phyloP scores from a whole-genome alignment of 2,329 filamentous ascomycete genomes.

The Ascochyta viciae-villosae region DNA sequence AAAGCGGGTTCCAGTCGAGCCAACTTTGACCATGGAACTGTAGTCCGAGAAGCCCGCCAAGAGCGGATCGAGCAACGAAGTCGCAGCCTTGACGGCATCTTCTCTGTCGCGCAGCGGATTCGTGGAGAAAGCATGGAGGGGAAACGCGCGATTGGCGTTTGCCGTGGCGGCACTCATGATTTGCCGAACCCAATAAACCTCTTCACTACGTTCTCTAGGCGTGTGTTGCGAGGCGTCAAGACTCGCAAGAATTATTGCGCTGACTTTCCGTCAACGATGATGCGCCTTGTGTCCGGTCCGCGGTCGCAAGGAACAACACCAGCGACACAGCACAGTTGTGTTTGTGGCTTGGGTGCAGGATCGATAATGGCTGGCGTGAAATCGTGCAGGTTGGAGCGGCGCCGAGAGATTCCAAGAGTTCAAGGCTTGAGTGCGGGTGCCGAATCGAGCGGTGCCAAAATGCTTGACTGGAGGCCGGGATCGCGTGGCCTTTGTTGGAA shows the following conservation, averaged over 20 bases:
- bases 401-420: conserved; percentile 10
- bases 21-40: conserved; percentile 70
- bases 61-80: conserved; percentile 71
- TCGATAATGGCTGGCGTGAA: conserved; percentile 1
- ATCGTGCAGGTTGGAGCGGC: conserved; percentile 8
- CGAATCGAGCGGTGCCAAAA: conserved; percentile 13
- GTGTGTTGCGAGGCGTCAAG: conserved; percentile 5
- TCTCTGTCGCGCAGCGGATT: conserved; percentile 52
- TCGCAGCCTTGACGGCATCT: conserved; percentile 53
- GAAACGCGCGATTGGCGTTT: conserved; percentile 51
- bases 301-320: background rate
- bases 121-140: conserved; percentile 52
- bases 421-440: conserved; percentile 2
- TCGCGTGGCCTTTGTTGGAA: background rate
- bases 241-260: conserved; percentile 18
- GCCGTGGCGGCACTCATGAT: conserved; percentile 19
- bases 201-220: background rate
- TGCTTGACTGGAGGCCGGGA: conserved; percentile 8
- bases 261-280: conserved; percentile 1
- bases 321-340: background rate
- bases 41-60: conserved; percentile 73
- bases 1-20: conserved; percentile 76
- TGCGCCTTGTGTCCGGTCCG: conserved; percentile 3
- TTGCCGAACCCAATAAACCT: background rate
- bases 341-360: conserved; percentile 10